phyloP scores from a whole-genome alignment of 345 rosid species.

The Schrenkiella parvula region DNA sequence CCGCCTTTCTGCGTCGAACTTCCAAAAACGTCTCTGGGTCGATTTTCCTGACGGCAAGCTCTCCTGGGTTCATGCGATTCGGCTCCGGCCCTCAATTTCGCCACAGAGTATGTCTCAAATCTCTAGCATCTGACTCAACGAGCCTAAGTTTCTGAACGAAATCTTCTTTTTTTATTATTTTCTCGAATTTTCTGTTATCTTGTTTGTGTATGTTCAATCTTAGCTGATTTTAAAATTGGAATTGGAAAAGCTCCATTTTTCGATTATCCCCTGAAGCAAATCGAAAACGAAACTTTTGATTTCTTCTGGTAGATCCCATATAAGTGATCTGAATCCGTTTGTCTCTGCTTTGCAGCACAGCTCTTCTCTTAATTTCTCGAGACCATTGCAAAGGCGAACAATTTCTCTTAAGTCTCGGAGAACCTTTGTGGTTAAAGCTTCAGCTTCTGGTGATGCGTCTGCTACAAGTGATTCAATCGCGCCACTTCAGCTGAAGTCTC shows the following conservation, averaged over 20 bases:
- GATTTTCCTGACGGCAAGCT: constrained; percentile 28
- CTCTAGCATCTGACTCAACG: neutral
- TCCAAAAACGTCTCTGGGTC: constrained; percentile 30
- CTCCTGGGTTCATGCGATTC: constrained; percentile 32
- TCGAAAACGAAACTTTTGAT: neutral
- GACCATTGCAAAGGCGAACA: constrained; percentile 28
- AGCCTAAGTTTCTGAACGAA: neutral
- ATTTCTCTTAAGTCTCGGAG: constrained; percentile 39
- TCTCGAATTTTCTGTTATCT: neutral
- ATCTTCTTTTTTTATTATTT: neutral
- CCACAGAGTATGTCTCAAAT: constrained; percentile 32
- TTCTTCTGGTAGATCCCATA: neutral
- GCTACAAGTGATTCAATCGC: constrained; percentile 56
- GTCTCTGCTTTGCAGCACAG: neutral
- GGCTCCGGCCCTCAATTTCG: constrained; percentile 22
- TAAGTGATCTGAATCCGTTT: neutral
- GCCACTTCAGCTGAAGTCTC: constrained; percentile 86
- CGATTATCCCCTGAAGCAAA: neutral
- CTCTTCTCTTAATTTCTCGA: neutral
- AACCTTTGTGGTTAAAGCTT: constrained; percentile 49
- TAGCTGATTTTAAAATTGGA: too few species aligned
- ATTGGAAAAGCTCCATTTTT: neutral
- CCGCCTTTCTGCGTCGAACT: constrained; percentile 29
- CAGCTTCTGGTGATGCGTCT: constrained; percentile 49
- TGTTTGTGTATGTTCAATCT: neutral